These are phyloP conservation scores for Colletotrichum orbiculare DNA, from an alignment of 2,329 filamentous ascomycete genomes.

Conservation along the genomic window DNA sequence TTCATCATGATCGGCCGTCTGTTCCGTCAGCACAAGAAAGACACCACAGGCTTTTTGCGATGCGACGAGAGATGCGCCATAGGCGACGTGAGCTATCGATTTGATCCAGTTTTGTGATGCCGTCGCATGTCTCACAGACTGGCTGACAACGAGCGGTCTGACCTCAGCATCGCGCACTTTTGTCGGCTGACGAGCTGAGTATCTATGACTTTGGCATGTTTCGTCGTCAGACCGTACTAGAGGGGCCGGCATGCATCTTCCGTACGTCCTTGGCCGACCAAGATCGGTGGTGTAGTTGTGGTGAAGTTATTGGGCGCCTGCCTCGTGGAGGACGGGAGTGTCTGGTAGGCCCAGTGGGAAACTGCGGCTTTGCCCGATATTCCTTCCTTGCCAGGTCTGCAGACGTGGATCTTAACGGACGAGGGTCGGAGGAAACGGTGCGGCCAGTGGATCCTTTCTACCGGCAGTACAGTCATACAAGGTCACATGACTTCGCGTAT, in stretches of 20 bases:
- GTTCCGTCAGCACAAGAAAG: background rate
- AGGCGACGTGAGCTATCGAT: slow-evolving; percentile 4
- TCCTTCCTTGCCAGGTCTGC: too few relatives aligned
- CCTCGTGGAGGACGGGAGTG: slow-evolving; percentile 14
- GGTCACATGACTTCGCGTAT: slow-evolving; percentile 11
- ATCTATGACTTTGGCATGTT: slow-evolving; percentile 1
- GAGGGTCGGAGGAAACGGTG: too few relatives aligned
- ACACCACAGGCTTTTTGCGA: background rate
- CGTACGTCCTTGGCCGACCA: slow-evolving; percentile 1
- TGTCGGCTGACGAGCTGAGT: slow-evolving; percentile 26
- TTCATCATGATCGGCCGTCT: slow-evolving; percentile 8
- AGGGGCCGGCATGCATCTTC: background rate
- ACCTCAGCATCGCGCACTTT: slow-evolving; percentile 23
- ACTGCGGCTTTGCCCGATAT: slow-evolving; percentile 21
- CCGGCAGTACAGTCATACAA: slow-evolving; percentile 1
- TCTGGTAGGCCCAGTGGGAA: slow-evolving; percentile 29
- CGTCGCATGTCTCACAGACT: slow-evolving; percentile 26
- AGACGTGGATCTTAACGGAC: too few relatives aligned
- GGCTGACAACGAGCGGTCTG: slow-evolving; percentile 30
- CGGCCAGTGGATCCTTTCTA: too few relatives aligned
- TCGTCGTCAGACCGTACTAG: background rate
- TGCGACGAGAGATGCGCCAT: slow-evolving; percentile 6
- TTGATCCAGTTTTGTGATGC: background rate
- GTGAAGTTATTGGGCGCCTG: background rate
- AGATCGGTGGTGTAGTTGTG: slow-evolving; percentile 4